phyloP scores from a whole-genome alignment of 495 filamentous ascomycete genomes.

The Xylaria nigripes region DNA sequence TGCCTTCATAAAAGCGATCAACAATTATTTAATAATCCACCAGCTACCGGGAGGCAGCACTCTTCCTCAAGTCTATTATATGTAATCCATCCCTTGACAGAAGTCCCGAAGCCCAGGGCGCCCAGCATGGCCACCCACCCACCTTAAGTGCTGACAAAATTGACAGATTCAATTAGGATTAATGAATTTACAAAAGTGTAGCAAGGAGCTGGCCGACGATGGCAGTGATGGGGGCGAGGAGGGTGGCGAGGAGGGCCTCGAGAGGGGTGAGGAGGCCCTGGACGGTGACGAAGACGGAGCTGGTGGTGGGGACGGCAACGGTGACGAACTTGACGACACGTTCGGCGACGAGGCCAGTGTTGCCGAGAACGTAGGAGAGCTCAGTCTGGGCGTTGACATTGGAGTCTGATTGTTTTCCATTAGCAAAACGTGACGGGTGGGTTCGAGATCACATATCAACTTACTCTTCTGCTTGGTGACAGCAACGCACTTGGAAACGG shows the following conservation, averaged over 20 bases:
- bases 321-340: conserved; percentile 16
- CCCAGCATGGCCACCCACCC: no score
- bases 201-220: conserved; percentile 8
- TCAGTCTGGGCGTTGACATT: conserved; percentile 16
- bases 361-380: conserved; percentile 17
- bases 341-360: conserved; percentile 13
- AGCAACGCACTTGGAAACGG: conserved; percentile 10
- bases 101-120: not conserved
- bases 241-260: conserved; percentile 6
- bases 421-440: not conserved
- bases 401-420: conserved; percentile 12
- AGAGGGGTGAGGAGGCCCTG: conserved; percentile 12
- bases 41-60: not conserved
- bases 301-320: conserved; percentile 2
- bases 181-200: not conserved
- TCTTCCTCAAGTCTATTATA: not conserved
- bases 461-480: conserved; percentile 10
- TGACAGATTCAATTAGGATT: not conserved
- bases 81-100: not conserved
- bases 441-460: not conserved
- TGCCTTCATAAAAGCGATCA: no score
- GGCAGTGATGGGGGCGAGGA: conserved; percentile 4
- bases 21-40: no score
- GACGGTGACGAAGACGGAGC: conserved; percentile 8
- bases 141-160: no score